Evolutionary conservation across 345 rosid species (phyloP), one percentile per base, ranked within the genome.

Genomic region (Hypericum perforatum): DNA sequence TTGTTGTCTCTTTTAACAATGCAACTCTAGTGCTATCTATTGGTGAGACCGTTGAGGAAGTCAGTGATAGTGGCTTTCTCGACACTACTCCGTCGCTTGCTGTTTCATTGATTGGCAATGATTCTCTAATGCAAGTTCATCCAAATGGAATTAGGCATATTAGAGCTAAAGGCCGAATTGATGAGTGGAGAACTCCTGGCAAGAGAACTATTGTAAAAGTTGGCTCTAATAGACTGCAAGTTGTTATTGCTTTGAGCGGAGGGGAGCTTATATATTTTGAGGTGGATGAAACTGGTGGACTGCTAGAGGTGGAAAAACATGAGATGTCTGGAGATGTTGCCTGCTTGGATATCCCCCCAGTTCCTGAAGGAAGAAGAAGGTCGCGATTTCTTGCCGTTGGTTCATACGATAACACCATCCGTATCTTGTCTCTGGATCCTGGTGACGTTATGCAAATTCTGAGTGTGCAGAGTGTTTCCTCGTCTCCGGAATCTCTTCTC

Each of bases 241-340:
- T 91, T 60, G 96, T 87, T 60, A 83, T 92, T 82, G 98, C 98
- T 14, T 55, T 92, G 68, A 92, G 88, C 55, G 98, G 98, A 51
- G 98, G 98, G 48, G 98, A 92, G 77, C 95, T 88, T 56, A 85
- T 88, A 51, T 92, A 88, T 63, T 92, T 92, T 49, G 98, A 92
- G 84, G 94, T 90, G 70, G 95, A 89, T 74, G 70, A 85, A 84
- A 83, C 79, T 41, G 98, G 98, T 66, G 95, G 88, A 72, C 73
- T 92, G 58, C 82, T 92, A 95, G 98, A 92, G 78, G 94, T 92
- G 53, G 95, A 88, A 74, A 92, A 92, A 71, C 90, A 88, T 67
- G 98, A 92, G 74, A 88, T 92, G 97, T 80, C 97, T 40, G 98
- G 97, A 52, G 98, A 92, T 67, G 98, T 92, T 65, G 98, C 98